Evolutionary conservation across 2,329 filamentous ascomycete species (phyloP), one percentile per base, ranked within the genome.

Genomic region (Immersiporthe knoxdaviesiana): DNA sequence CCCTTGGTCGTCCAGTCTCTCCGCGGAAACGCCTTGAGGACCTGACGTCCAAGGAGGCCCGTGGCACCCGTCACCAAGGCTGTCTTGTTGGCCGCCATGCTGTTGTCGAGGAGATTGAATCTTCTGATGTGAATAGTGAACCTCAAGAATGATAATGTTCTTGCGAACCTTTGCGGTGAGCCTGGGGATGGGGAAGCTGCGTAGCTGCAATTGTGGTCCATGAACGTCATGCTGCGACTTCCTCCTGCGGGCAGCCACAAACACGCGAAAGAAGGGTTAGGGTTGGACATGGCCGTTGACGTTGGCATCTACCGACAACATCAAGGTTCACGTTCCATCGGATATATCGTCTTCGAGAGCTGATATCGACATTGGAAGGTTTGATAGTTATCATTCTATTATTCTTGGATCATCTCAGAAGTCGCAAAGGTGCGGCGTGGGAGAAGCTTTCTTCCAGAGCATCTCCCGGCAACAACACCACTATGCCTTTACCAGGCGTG

Each of bases 1-100:
- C 92, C 92, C 72, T 90, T 89, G 68, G 89, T 88, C n/a, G 83
- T 81, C 88, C 93, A 97, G 50, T 86, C 84, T 39, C 84, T 85
- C 68, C 85, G 80, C 66, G 89, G 83, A 78, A 97, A 97, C 16
- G 87, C 87, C 71, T 86, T 87, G 67, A 90, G 84, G 14, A 97
- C 91, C 78, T 96, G 89, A 58, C 93, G 88, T 63, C 94, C 94
- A 1, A 97, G 86, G 14, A 97, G 85, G 67, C 94, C 94, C 27
- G 92, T 95, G 50, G 93, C 93, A 68, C 94, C 94, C 8, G 94
- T 97, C 67, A 97, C 83, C 35, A 97, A 84, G 12, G 87, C 93
- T 35, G 85, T 90, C 69, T 85, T 80, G 8, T 70, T 65, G 1
- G 77, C 65, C 80, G 82, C n/a, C 32, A 62, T 62, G 12, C 35